These are phyloP conservation scores for Scheffersomyces stipitis DNA, from an alignment of 805 yeast species.

Conservation along the genomic window DNA sequence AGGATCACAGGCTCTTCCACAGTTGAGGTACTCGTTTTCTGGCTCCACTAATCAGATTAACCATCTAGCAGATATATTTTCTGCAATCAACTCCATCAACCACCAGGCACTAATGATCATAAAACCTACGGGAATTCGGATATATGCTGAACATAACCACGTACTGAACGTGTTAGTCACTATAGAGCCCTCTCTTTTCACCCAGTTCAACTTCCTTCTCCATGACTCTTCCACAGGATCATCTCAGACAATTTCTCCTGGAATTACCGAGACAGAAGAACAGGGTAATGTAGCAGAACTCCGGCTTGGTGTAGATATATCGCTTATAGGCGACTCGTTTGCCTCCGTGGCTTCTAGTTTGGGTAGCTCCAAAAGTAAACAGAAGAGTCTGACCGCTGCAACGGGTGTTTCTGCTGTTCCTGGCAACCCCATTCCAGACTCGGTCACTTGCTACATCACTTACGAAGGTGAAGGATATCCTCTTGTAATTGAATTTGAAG, in stretches of 20 bases:
- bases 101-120: slow-evolving; percentile 36
- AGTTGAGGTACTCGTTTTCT: slow-evolving; percentile 17
- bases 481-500: slow-evolving; percentile 42
- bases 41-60: slow-evolving; percentile 38
- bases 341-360: slow-evolving; percentile 25
- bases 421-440: slow-evolving; percentile 9
- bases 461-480: slow-evolving; percentile 42
- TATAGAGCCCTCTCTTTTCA: slow-evolving; percentile 38
- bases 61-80: slow-evolving; percentile 38
- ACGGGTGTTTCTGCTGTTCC: background rate
- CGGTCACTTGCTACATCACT: slow-evolving; percentile 33
- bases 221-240: slow-evolving; percentile 8
- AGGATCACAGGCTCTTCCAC: no score
- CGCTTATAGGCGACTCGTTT: slow-evolving; percentile 35
- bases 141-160: slow-evolving; percentile 39
- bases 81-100: slow-evolving; percentile 30
- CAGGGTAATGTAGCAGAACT: slow-evolving; percentile 7
- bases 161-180: slow-evolving; percentile 32
- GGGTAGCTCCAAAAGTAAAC: slow-evolving; percentile 5
- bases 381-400: slow-evolving; percentile 1
- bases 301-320: slow-evolving; percentile 37
- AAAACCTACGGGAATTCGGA: slow-evolving; percentile 28
- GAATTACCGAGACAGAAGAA: slow-evolving; percentile 4
- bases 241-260: background rate
- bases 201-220: slow-evolving; percentile 22